Percentiles rank a stretch among this genome's conserved stretches.
Conservation (phyloP, 768 basidiomycete genomes). For the Boletus rufocinnamomeus region DNA sequence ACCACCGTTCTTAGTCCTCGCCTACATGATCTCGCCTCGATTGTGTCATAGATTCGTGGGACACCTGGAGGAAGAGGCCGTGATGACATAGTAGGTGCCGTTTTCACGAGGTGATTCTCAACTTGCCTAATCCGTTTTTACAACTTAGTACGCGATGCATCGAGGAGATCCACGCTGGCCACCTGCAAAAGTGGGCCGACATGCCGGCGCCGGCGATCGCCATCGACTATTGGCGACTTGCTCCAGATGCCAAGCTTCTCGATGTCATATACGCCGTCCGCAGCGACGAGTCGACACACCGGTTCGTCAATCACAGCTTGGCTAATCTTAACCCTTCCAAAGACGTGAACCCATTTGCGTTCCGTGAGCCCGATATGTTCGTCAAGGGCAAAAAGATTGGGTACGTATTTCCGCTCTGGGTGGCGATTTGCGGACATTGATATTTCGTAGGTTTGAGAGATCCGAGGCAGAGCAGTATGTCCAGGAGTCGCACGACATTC, state of each 20-base stretch:
- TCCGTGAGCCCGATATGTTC: conserved; percentile 86
- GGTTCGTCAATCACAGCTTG: conserved; percentile 95
- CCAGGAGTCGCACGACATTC: conserved; percentile 56
- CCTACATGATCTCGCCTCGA: conserved; percentile 74
- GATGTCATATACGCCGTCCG: conserved; percentile 92
- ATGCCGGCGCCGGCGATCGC: conserved; percentile 83
- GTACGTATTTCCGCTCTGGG: conserved; percentile 44
- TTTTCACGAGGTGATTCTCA: conserved; percentile 21
- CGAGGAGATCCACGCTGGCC: conserved; percentile 77
- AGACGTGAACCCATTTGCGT: conserved; percentile 89
- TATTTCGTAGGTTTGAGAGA: conserved; percentile 58
- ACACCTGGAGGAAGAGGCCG: conserved; percentile 93
- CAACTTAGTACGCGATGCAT: conserved; percentile 72
- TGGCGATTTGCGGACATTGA: conserved; percentile 22
- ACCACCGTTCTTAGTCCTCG: conserved; percentile 52
- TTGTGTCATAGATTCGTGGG: conserved; percentile 91
- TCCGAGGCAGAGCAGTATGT: conserved; percentile 67
- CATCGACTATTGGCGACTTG: conserved; percentile 92
- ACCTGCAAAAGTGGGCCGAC: conserved; percentile 78
- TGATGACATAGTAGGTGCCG: conserved; percentile 76
- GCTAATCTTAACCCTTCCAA: conserved; percentile 76
- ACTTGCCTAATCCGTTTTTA: conserved; percentile 17
- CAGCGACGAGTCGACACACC: conserved; percentile 90
- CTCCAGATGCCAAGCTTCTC: conserved; percentile 68
- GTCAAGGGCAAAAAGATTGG: conserved; percentile 75